Conservation (phyloP, 2,329 filamentous ascomycete genomes). For the Hypoxylon sp. region DNA sequence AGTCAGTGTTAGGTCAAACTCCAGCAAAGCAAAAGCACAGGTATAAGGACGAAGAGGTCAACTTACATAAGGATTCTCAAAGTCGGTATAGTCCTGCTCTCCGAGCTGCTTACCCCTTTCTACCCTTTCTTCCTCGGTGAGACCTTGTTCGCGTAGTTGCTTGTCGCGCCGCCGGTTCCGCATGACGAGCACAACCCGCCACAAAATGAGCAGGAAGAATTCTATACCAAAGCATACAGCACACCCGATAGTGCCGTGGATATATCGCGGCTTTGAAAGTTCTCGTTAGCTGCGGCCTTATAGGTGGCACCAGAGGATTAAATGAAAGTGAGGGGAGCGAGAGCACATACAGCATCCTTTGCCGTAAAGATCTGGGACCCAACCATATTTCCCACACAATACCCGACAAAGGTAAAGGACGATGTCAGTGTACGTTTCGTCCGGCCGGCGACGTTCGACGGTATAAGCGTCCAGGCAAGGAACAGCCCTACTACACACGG, state of each 20-base stretch:
- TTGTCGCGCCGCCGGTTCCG: constrained; percentile 57
- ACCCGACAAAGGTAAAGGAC: constrained; percentile 62
- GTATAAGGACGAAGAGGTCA: not conserved
- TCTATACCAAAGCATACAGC: constrained; percentile 58
- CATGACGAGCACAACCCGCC: constrained; percentile 59
- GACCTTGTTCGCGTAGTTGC: constrained; percentile 50
- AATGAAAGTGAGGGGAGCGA: not conserved
- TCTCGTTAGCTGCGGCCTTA: constrained; percentile 3
- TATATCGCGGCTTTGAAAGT: constrained; percentile 57
- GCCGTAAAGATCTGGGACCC: constrained; percentile 63
- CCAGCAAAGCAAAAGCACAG: not conserved
- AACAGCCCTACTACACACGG: constrained; percentile 55
- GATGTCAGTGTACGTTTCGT: constrained; percentile 64
- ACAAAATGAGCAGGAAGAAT: constrained; percentile 57
- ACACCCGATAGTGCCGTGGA: constrained; percentile 59
- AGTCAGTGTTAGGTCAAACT: not conserved
- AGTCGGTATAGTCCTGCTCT: constrained; percentile 57
- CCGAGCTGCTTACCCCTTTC: constrained; percentile 54
- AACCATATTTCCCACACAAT: constrained; percentile 64
- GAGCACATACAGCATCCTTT: constrained; percentile 57
- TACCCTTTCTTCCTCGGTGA: constrained; percentile 56
- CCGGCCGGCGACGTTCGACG: constrained; percentile 62
- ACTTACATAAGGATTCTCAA: constrained; percentile 57
- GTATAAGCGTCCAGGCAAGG: constrained; percentile 57
- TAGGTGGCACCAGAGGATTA: not conserved